Evolutionary conservation across 257 asterid species (phyloP).

Genomic region (Buddleja alternifolia): DNA sequence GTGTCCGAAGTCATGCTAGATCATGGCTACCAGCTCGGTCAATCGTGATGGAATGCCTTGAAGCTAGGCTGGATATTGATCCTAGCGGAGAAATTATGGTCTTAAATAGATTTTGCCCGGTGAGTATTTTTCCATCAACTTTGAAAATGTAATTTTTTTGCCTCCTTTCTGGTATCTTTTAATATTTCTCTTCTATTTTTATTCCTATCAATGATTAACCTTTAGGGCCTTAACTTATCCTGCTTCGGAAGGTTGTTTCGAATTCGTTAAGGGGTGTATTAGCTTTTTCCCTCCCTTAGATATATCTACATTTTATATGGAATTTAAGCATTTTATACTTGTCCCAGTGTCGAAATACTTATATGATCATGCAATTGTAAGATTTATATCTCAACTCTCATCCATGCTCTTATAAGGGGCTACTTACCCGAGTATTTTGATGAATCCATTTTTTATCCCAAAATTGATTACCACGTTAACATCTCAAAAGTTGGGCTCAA

Average conservation of each 20-base stretch:
- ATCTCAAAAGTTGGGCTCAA: background rate
- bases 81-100: constrained; percentile 82
- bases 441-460: background rate
- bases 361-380: constrained; percentile 6
- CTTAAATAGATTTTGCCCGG: constrained; percentile 76
- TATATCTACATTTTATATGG: background rate
- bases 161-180: background rate
- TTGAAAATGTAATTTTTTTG: background rate
- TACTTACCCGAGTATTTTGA: background rate
- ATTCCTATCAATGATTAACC: background rate
- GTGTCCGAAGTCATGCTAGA: constrained; percentile 55
- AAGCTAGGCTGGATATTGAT: constrained; percentile 68
- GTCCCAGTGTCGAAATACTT: background rate
- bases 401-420: background rate
- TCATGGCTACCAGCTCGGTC: constrained; percentile 94
- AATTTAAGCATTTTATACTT: background rate
- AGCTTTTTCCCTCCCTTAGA: constrained; percentile 13
- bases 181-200: background rate
- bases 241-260: background rate
- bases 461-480: background rate
- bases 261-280: background rate
- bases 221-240: background rate
- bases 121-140: constrained; percentile 41
- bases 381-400: background rate
- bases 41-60: constrained; percentile 71